A percentile compares a stretch with the other conserved stretches of the same genome.
Evolutionary conservation across 163 green algal species (phyloP).

Genomic region (Chloromonas sp.): DNA sequence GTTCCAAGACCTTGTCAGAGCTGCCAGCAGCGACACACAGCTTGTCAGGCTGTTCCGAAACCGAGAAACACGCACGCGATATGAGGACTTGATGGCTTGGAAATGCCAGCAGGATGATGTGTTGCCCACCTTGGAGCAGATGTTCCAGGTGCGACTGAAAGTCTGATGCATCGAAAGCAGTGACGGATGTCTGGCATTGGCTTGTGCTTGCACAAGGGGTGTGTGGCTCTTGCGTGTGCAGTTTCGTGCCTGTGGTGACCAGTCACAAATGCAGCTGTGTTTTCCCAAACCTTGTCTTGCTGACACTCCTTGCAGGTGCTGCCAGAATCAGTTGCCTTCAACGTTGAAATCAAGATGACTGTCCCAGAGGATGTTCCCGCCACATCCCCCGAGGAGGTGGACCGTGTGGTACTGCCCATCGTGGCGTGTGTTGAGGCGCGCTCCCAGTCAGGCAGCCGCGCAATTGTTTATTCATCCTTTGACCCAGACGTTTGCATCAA

Average conservation of each 20-base stretch:
- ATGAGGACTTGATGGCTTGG: not conserved
- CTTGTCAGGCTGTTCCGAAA: not conserved
- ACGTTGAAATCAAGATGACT: constrained; percentile 85
- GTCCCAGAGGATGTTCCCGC: constrained; percentile 37
- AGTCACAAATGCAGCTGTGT: not conserved
- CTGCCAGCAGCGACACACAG: not conserved
- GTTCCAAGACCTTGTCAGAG: constrained; percentile 9
- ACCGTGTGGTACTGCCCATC: constrained; percentile 55
- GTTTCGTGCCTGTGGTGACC: not conserved
- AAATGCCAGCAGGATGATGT: not conserved
- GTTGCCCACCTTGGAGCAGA: not conserved
- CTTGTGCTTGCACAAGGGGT: not conserved
- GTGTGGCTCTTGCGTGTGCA: not conserved
- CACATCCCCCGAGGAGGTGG: constrained; percentile 54
- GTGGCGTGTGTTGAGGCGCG: constrained; percentile 35
- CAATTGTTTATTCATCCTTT: constrained; percentile 71
- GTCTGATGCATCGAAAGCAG: not conserved
- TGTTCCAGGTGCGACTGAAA: not conserved
- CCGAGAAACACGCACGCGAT: not conserved
- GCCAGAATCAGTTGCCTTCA: constrained; percentile 56
- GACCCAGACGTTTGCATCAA: constrained; percentile 73
- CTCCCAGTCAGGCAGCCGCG: constrained; percentile 14
- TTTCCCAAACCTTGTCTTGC: too few relatives aligned
- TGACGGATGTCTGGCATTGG: not conserved
- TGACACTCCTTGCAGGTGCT: constrained; percentile 16